Evolutionary conservation across 2,329 filamentous ascomycete species (phyloP).

Genomic region (Colletotrichum nymphaeae): DNA sequence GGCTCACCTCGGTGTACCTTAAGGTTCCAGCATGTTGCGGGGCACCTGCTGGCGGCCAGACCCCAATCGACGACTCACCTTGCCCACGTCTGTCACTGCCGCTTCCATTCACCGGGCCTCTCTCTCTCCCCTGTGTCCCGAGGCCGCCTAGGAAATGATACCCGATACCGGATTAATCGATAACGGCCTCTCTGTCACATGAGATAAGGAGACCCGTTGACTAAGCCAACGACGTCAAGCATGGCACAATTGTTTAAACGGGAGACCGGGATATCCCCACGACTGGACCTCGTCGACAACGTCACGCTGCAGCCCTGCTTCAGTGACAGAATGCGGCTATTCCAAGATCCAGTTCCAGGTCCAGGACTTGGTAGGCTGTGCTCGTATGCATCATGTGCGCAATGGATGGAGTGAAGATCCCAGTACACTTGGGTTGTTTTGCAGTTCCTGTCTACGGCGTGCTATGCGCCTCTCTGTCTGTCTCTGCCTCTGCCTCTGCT

Average conservation of each 20-base stretch:
- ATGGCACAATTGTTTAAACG: not conserved
- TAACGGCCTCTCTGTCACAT: not conserved
- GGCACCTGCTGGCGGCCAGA: not conserved
- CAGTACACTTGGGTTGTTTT: conserved; percentile 15
- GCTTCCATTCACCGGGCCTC: too few species aligned
- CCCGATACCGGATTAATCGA: not conserved
- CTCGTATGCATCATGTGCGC: conserved; percentile 22
- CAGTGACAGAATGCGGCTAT: not conserved
- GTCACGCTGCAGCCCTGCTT: conserved; percentile 34
- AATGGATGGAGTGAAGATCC: conserved; percentile 19
- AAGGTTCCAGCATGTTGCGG: not conserved
- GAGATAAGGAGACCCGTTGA: not conserved
- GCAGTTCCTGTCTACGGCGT: conserved; percentile 19
- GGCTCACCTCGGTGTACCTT: conserved; percentile 4
- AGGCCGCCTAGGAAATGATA: not conserved
- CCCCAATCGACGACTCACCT: not conserved
- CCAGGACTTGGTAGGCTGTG: not conserved
- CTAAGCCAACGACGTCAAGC: conserved; percentile 21
- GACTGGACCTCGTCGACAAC: conserved; percentile 3
- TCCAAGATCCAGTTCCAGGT: not conserved
- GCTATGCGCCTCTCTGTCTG: not conserved
- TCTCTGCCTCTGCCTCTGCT: not conserved
- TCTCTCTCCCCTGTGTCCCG: too few species aligned
- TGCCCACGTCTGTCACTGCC: not conserved
- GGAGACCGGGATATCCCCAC: conserved; percentile 15